These are phyloP conservation scores for Brettanomyces custersianus DNA, from an alignment of 805 yeast species.

Conservation along the genomic window DNA sequence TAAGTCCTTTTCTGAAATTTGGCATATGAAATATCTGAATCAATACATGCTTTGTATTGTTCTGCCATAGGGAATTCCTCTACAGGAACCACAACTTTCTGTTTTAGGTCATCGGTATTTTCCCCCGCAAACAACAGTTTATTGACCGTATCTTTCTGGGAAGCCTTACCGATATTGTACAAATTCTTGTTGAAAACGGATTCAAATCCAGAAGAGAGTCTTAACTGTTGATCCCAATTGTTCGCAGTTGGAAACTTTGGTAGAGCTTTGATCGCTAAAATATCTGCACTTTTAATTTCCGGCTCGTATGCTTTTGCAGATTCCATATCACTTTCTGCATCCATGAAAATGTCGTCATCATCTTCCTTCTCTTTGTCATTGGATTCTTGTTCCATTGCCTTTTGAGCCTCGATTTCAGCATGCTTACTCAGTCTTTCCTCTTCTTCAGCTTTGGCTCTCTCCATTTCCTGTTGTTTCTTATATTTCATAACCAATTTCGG, in stretches of 20 bases:
- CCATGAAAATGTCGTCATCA: conserved; percentile 1
- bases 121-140: conserved; percentile 12
- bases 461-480: conserved; percentile 19
- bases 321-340: conserved; percentile 30
- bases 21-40: conserved; percentile 8
- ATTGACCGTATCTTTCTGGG: conserved; percentile 14
- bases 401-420: neutral
- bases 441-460: conserved; percentile 3
- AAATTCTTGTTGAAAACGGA: conserved; percentile 28
- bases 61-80: conserved; percentile 5
- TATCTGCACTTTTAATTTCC: conserved; percentile 37
- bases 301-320: conserved; percentile 69
- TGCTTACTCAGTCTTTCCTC: neutral
- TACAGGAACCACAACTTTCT: conserved; percentile 4
- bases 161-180: conserved; percentile 5
- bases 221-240: conserved; percentile 60
- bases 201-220: conserved; percentile 36
- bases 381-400: conserved; percentile 5
- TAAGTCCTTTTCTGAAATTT: conserved; percentile 5
- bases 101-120: conserved; percentile 9
- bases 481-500: conserved; percentile 29
- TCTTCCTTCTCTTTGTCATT: conserved; percentile 5
- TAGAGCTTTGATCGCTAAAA: conserved; percentile 30
- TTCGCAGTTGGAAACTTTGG: conserved; percentile 41
- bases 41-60: conserved; percentile 7